Evolutionary conservation across 2,329 filamentous ascomycete species (phyloP).

Genomic region (Seiridium cupressi): DNA sequence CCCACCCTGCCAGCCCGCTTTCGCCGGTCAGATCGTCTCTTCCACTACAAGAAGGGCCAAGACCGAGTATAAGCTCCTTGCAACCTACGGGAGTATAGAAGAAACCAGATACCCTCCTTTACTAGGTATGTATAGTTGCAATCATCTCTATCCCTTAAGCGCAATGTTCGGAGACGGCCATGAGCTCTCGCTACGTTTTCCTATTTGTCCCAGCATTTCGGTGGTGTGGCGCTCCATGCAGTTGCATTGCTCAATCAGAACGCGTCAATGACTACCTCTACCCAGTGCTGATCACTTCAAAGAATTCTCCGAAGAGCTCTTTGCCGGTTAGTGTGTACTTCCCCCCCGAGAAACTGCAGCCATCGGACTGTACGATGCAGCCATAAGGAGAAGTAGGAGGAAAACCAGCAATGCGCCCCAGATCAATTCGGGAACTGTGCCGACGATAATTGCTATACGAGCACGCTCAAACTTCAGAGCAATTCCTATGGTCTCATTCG

Average conservation of each 20-base stretch:
- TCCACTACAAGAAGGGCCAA: too few species aligned
- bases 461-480: neutral
- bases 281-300: neutral
- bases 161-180: neutral
- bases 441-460: neutral
- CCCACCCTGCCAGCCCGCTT: too few species aligned
- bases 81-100: too few species aligned
- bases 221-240: neutral
- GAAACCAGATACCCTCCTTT: neutral
- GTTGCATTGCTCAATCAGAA: slow-evolving; percentile 1
- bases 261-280: neutral
- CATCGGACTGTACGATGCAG: neutral
- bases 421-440: neutral
- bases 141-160: neutral
- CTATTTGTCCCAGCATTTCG: slow-evolving; percentile 1
- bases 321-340: slow-evolving; percentile 4
- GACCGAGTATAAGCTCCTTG: too few species aligned
- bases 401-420: neutral
- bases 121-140: neutral
- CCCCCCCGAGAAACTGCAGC: neutral
- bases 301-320: neutral
- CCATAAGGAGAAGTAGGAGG: neutral
- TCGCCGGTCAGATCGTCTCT: too few species aligned
- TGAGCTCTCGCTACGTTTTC: neutral
- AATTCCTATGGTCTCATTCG: too few species aligned